phyloP scores from a whole-genome alignment of 2,329 filamentous ascomycete genomes.

The Nemania diffusa region DNA sequence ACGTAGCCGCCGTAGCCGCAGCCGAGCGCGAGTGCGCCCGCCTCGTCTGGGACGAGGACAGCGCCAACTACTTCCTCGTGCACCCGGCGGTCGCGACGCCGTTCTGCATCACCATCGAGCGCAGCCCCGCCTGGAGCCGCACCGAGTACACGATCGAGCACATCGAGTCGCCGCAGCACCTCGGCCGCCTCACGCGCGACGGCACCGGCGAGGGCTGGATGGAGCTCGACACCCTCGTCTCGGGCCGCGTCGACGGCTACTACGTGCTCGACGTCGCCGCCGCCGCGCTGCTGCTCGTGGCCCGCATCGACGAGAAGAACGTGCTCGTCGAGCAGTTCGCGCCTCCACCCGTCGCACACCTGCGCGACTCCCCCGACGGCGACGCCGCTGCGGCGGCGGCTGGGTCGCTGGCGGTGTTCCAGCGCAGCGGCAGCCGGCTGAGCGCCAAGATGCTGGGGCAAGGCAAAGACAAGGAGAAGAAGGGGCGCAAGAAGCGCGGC shows the following conservation, averaged over 20 bases:
- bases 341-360: constrained; percentile 61
- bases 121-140: constrained; percentile 67
- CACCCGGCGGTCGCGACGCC: constrained; percentile 72
- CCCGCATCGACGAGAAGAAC: constrained; percentile 65
- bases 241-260: constrained; percentile 67
- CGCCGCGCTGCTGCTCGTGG: constrained; percentile 68
- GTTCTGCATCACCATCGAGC: constrained; percentile 69
- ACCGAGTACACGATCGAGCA: constrained; percentile 74
- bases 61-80: constrained; percentile 67
- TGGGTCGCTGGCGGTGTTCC: neutral
- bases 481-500: constrained; percentile 50
- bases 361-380: constrained; percentile 41
- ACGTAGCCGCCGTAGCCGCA: constrained; percentile 67
- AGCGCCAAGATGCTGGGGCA: constrained; percentile 45
- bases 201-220: constrained; percentile 68
- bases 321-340: constrained; percentile 65
- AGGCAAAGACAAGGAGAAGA: constrained; percentile 44
- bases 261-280: constrained; percentile 72
- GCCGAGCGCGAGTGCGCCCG: constrained; percentile 76
- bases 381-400: no score
- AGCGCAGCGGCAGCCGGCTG: constrained; percentile 48
- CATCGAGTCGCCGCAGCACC: constrained; percentile 68
- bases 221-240: constrained; percentile 70
- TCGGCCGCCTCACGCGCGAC: constrained; percentile 70
- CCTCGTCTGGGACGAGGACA: constrained; percentile 76